Evolutionary conservation across 2,329 filamentous ascomycete genomes (phyloP).

Genomic region (Diaporthe citri): DNA sequence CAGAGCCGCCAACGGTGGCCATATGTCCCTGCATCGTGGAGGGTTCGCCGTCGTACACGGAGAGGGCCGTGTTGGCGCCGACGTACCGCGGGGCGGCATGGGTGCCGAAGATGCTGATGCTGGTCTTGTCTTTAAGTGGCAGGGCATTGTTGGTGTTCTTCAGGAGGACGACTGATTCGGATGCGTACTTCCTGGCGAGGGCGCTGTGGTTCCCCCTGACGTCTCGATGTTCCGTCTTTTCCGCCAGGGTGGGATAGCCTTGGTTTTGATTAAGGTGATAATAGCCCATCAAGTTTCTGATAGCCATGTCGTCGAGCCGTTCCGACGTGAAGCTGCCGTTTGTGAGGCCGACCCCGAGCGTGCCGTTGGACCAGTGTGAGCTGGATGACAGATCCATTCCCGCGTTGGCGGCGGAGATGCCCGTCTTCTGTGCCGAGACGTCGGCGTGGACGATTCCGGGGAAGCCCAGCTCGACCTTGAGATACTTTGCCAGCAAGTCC

Average conservation of each 20-base stretch:
- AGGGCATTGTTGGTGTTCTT: slow-evolving; percentile 70
- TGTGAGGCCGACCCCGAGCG: slow-evolving; percentile 69
- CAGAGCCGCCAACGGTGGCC: slow-evolving; percentile 68
- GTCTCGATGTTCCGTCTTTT: slow-evolving; percentile 62
- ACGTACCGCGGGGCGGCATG: slow-evolving; percentile 15
- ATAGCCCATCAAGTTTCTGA: slow-evolving; percentile 64
- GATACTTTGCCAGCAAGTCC: slow-evolving; percentile 73
- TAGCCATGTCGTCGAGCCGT: slow-evolving; percentile 69
- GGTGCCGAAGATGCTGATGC: slow-evolving; percentile 68
- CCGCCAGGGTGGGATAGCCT: slow-evolving; percentile 58
- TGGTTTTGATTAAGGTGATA: slow-evolving; percentile 66
- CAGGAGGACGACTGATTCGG: slow-evolving; percentile 74
- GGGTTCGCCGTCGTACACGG: background rate
- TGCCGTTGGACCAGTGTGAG: slow-evolving; percentile 52
- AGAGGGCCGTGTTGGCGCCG: background rate
- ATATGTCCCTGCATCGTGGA: slow-evolving; percentile 45
- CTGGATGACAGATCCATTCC: slow-evolving; percentile 82
- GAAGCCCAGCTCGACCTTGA: slow-evolving; percentile 73
- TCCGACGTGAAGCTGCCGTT: slow-evolving; percentile 70
- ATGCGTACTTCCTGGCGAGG: slow-evolving; percentile 61
- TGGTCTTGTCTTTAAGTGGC: slow-evolving; percentile 66
- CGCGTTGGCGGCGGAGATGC: slow-evolving; percentile 70
- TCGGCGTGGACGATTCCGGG: slow-evolving; percentile 76
- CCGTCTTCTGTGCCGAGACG: slow-evolving; percentile 75
- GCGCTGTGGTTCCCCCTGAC: slow-evolving; percentile 68